Base-by-base conservation (phyloP, 169 alveolate genomes). In the Miamiensis avidus region DNA sequence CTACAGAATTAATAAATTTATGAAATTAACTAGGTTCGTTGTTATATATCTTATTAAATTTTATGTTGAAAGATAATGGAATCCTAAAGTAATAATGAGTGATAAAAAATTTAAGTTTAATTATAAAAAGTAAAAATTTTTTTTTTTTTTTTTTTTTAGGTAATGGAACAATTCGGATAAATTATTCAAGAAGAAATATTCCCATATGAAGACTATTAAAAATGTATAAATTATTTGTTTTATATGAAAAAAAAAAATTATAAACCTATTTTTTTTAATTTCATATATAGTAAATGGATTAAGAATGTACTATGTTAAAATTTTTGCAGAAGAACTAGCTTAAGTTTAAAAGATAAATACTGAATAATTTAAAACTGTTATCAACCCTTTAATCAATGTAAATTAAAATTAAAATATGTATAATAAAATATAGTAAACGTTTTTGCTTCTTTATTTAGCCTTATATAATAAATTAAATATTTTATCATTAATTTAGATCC, bases 1-100 rank as follows among this genome's bases (percentile, higher is more conserved):
- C 30, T 79, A 74, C 75, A 79, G 84, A 79, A 74, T 79, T 6
- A 79, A 79, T 79, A 79, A 79, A 29, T 79, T 79, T 30, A 29
- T 33, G 30, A 34, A 69, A 0, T 79, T 79, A 64, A 64, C 64
- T 30, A 79, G 84, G 64, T 34, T 34, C 16, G 76, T 79, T n/a
- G 0, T 79, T 25, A 28, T 72, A 25, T 65, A 65, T 4, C 27
- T 79, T 26, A 29, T 79, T 11, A 34, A 74, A 49, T 79, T 29
- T 64, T 79, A 34, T 34, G 29, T 33, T 16, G 65, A 79, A 64
- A 79, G 65, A 79, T 33, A 31, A 30, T 79, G 28, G n/a, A 79
- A 34, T 29, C 20, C 74, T 29, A 74, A 79, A 34, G 84, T 79
- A 49, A 64, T 28, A 79, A 65, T 27, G 20, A 49, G 20, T 49